Evolutionary conservation across 2,329 filamentous ascomycete species (phyloP).

Genomic region (Pleoardoris graminearum): DNA sequence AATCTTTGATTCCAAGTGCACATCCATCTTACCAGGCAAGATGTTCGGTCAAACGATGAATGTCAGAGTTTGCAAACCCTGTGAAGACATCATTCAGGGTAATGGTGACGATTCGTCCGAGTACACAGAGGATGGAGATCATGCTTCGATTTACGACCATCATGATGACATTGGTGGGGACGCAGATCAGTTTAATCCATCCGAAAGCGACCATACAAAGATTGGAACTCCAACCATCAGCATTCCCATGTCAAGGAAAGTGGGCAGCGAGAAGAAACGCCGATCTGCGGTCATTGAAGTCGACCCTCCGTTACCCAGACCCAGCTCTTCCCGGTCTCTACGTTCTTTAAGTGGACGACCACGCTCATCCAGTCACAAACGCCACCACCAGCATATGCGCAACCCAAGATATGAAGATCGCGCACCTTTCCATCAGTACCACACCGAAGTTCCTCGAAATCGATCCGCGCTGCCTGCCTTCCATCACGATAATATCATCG

Average conservation of each 20-base stretch:
- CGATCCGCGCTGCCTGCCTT: constrained; percentile 82
- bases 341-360: constrained; percentile 73
- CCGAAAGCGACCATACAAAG: constrained; percentile 46
- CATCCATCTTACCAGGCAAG: constrained; percentile 82
- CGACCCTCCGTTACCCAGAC: constrained; percentile 76
- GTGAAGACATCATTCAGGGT: constrained; percentile 86
- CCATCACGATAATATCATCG: constrained; percentile 97
- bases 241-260: constrained; percentile 65
- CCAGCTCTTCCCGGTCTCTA: constrained; percentile 89
- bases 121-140: constrained; percentile 79
- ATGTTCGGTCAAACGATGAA: constrained; percentile 85
- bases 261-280: constrained; percentile 77
- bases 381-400: constrained; percentile 81
- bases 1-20: constrained; percentile 97
- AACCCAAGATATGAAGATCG: constrained; percentile 80
- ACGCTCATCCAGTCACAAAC: constrained; percentile 76
- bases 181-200: constrained; percentile 28
- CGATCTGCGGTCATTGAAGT: constrained; percentile 89
- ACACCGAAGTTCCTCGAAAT: constrained; percentile 66
- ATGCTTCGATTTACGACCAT: constrained; percentile 58
- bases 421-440: constrained; percentile 82
- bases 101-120: constrained; percentile 91
- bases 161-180: constrained; percentile 32
- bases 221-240: constrained; percentile 64
- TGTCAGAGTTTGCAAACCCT: constrained; percentile 89